phyloP scores from a whole-genome alignment of 345 rosid genomes.

The Aegle marmelos region DNA sequence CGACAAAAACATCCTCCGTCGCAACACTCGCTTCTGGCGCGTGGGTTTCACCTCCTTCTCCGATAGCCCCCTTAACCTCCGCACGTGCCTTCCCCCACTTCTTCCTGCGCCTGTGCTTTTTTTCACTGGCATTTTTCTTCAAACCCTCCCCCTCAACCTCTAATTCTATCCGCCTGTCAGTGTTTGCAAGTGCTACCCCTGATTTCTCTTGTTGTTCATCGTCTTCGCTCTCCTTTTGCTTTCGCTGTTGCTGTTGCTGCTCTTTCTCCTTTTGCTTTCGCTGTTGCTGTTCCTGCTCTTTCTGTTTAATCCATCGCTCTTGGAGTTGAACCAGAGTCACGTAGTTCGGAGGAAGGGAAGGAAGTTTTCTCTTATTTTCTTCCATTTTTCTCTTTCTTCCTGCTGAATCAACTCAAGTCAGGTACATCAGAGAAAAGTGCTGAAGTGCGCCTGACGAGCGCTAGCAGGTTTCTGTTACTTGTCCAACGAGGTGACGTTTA shows the following conservation, averaged over 20 bases:
- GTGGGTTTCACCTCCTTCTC: background rate
- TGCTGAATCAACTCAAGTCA: background rate
- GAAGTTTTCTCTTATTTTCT: constrained; percentile 3
- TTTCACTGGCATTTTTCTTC: background rate
- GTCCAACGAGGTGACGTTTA: no score
- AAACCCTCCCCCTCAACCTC: background rate
- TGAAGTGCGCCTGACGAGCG: no score
- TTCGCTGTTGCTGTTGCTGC: background rate
- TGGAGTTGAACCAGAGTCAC: constrained; percentile 22
- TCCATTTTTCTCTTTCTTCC: background rate
- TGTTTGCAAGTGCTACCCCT: background rate
- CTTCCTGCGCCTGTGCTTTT: background rate
- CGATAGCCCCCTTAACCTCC: background rate
- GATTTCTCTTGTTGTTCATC: background rate
- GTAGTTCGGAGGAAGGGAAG: constrained; percentile 20
- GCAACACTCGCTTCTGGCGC: constrained; percentile 4
- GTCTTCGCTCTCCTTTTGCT: background rate
- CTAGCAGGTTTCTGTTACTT: no score
- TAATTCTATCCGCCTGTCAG: background rate
- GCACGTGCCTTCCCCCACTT: background rate
- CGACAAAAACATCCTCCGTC: background rate
- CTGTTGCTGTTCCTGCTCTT: constrained; percentile 1
- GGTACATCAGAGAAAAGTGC: background rate
- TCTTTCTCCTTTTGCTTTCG: background rate
- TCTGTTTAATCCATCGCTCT: constrained; percentile 10